Conservation (phyloP, 495 filamentous ascomycete species). For the Daldinia decipiens region DNA sequence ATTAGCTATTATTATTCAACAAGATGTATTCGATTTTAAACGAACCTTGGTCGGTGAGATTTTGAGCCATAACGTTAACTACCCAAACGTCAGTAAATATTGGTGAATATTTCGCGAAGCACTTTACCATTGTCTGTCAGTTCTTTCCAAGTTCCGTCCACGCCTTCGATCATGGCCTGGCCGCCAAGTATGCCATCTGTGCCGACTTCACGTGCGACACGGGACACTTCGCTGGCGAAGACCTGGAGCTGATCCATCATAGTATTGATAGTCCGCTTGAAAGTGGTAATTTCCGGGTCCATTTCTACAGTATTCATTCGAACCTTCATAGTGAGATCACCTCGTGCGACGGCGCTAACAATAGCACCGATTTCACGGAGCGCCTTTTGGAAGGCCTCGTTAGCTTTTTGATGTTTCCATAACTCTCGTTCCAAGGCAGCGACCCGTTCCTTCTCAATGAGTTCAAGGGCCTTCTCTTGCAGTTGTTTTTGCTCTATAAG, state of each 20-base stretch:
- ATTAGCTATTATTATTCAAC: constrained; percentile 30
- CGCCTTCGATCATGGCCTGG: constrained; percentile 92
- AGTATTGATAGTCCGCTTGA: constrained; percentile 96
- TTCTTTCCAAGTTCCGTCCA: constrained; percentile 98
- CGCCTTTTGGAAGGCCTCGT: constrained; percentile 98
- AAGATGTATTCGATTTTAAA: background rate
- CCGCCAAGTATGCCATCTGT: constrained; percentile 98
- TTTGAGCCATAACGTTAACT: constrained; percentile 98
- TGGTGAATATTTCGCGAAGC: constrained; percentile 13
- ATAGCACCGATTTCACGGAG: constrained; percentile 97
- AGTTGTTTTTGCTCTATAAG: constrained; percentile 72
- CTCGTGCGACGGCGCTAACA: constrained; percentile 92
- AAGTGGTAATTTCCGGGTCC: constrained; percentile 99
- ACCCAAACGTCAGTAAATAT: constrained; percentile 34
- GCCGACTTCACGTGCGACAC: constrained; percentile 95
- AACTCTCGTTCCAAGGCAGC: constrained; percentile 84
- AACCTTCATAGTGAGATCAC: constrained; percentile 97
- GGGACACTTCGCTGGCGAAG: constrained; percentile 96
- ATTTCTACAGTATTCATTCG: constrained; percentile 95
- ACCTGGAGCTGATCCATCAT: constrained; percentile 99
- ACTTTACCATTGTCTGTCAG: constrained; percentile 87
- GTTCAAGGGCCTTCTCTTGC: constrained; percentile 68
- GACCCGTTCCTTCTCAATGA: constrained; percentile 64
- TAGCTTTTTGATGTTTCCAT: constrained; percentile 96
- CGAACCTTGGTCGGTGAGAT: constrained; percentile 68